Percentiles rank a stretch among this genome's conserved stretches.
phyloP scores from a whole-genome alignment of 2,329 filamentous ascomycete species.

The Huntiella moniliformis region DNA sequence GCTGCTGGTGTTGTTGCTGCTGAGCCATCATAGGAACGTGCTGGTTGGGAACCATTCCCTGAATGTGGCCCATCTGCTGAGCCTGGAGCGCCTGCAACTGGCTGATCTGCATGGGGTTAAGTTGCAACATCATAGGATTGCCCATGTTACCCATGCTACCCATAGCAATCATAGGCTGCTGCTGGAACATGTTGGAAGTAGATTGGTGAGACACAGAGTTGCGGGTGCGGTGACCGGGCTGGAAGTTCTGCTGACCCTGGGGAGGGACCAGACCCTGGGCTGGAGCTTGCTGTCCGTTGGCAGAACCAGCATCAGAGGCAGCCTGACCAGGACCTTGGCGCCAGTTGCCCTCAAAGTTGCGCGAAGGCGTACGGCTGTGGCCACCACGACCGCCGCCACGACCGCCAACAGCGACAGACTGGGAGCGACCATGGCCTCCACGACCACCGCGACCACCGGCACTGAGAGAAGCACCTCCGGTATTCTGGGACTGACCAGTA shows the following conservation, averaged over 20 bases:
- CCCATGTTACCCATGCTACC: constrained; percentile 60
- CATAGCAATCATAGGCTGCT: constrained; percentile 73
- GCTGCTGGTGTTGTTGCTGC: constrained; percentile 50
- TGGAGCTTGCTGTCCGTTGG: constrained; percentile 19
- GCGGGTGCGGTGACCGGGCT: constrained; percentile 76
- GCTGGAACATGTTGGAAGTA: constrained; percentile 71
- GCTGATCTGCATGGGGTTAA: constrained; percentile 72
- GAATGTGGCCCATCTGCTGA: constrained; percentile 50
- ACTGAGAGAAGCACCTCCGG: constrained; percentile 20
- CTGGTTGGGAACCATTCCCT: constrained; percentile 32
- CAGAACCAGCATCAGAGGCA: background rate
- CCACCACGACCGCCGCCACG: constrained; percentile 38
- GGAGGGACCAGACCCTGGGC: constrained; percentile 37
- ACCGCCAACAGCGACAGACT: constrained; percentile 72
- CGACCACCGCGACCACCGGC: constrained; percentile 30
- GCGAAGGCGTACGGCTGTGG: constrained; percentile 65
- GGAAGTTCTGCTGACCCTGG: constrained; percentile 55
- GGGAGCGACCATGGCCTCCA: constrained; percentile 55
- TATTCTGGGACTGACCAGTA: constrained; percentile 17
- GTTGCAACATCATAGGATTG: constrained; percentile 55
- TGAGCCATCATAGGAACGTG: constrained; percentile 32
- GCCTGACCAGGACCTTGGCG: constrained; percentile 43
- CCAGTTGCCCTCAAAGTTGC: constrained; percentile 98
- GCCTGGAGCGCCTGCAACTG: constrained; percentile 83
- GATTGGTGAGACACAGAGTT: constrained; percentile 57